These are phyloP conservation scores for Oryza coarctata DNA, from an alignment of 176 grass and related monocot species.

Conservation along the genomic window DNA sequence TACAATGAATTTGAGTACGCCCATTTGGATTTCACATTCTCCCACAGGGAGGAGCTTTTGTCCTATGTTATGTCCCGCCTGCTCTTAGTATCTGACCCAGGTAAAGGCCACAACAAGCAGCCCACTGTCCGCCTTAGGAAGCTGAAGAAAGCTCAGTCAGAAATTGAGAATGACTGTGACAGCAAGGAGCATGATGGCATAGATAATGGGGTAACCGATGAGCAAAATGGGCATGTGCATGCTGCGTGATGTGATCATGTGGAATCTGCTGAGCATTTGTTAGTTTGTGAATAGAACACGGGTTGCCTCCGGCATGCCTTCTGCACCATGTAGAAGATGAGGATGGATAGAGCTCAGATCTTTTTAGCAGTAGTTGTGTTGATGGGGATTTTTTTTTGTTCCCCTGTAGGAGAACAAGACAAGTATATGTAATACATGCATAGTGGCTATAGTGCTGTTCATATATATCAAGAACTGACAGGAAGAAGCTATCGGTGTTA, in stretches of 20 bases:
- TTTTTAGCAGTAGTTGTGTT: background rate
- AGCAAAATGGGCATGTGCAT: background rate
- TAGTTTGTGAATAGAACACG: slow-evolving; percentile 40
- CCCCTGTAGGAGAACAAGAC: slow-evolving; percentile 28
- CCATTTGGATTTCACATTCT: slow-evolving; percentile 98
- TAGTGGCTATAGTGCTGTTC: background rate
- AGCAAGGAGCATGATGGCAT: background rate
- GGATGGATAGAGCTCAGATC: slow-evolving; percentile 4
- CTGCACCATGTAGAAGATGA: slow-evolving; percentile 29
- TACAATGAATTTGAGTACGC: slow-evolving; percentile 98
- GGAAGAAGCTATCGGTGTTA: background rate
- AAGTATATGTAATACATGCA: slow-evolving; percentile 4
- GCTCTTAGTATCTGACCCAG: slow-evolving; percentile 30
- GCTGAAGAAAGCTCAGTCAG: slow-evolving; percentile 36
- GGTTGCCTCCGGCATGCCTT: background rate
- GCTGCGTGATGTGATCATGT: slow-evolving; percentile 8
- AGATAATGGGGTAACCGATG: slow-evolving; percentile 11
- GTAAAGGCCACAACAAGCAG: slow-evolving; percentile 47
- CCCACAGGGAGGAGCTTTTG: slow-evolving; percentile 88
- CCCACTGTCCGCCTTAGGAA: slow-evolving; percentile 50
- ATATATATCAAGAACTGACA: background rate
- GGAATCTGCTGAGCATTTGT: background rate
- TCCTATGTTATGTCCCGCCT: slow-evolving; percentile 86
- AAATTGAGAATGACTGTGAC: slow-evolving; percentile 16
- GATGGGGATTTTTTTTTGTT: slow-evolving; percentile 31